Percentiles rank a stretch among this genome's conserved stretches.
Evolutionary conservation across 371 early-diverging fungal species (phyloP).

Genomic region (Syncephalastrum sp.): DNA sequence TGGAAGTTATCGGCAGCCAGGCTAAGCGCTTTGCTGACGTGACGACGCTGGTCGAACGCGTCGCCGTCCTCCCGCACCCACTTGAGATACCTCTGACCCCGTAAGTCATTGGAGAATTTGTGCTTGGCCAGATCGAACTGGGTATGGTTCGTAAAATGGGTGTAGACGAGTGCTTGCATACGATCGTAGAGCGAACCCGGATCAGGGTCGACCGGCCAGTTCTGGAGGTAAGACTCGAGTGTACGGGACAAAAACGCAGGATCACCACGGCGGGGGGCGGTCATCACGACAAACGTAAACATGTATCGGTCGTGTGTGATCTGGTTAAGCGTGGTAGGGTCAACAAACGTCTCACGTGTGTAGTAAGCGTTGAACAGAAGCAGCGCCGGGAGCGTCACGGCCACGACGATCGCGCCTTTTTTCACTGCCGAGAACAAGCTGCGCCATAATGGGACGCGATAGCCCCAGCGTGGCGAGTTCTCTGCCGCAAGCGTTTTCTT

Average conservation of each 20-base stretch:
- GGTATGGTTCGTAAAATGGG: constrained; percentile 56
- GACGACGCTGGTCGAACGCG: constrained; percentile 52
- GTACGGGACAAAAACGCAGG: constrained; percentile 51
- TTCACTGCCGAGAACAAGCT: constrained; percentile 31
- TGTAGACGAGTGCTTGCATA: constrained; percentile 58
- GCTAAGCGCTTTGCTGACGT: constrained; percentile 54
- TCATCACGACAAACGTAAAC: constrained; percentile 59
- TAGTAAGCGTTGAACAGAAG: constrained; percentile 39
- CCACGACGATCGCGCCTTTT: constrained; percentile 21
- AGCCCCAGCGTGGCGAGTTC: too few species aligned
- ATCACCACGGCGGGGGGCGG: constrained; percentile 57
- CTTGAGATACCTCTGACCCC: constrained; percentile 52
- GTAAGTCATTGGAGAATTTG: constrained; percentile 36
- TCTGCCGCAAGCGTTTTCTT: too few species aligned
- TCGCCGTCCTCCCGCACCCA: constrained; percentile 55
- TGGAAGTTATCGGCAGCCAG: constrained; percentile 32
- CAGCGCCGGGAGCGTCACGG: constrained; percentile 31
- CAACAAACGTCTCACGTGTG: constrained; percentile 36
- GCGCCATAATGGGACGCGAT: constrained; percentile 32
- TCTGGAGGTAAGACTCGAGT: constrained; percentile 50
- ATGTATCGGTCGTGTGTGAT: constrained; percentile 42
- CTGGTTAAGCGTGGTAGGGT: constrained; percentile 30
- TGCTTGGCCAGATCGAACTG: constrained; percentile 46
- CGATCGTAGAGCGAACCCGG: constrained; percentile 48
- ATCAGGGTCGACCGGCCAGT: constrained; percentile 46